phyloP scores from a whole-genome alignment of 73 alveolate species.

The Diophrys appendiculata region DNA sequence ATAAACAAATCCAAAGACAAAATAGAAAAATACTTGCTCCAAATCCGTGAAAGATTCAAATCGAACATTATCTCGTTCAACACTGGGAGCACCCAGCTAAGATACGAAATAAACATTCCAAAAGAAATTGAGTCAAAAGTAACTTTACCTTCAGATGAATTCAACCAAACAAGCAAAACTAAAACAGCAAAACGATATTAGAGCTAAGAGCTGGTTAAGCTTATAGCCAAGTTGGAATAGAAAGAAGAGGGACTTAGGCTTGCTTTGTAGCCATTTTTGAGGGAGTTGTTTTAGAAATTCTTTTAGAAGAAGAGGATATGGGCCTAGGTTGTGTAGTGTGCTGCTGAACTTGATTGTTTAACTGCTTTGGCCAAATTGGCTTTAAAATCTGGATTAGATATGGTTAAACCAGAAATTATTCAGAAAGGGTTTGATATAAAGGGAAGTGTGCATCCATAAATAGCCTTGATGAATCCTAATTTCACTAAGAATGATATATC shows the following conservation, averaged over 20 bases:
- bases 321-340: constrained; percentile 33
- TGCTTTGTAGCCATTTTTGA: constrained; percentile 51
- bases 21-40: constrained; percentile 16
- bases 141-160: constrained; percentile 9
- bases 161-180: constrained; percentile 54
- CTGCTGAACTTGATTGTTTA: constrained; percentile 52
- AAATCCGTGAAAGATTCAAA: neutral
- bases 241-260: constrained; percentile 66
- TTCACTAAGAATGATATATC: constrained; percentile 47
- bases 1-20: constrained; percentile 19
- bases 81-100: neutral
- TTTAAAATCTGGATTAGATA: constrained; percentile 78
- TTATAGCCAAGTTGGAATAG: constrained; percentile 61
- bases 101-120: constrained; percentile 20
- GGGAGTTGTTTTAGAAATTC: constrained; percentile 37
- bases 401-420: constrained; percentile 88
- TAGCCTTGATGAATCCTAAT: constrained; percentile 2
- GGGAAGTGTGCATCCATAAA: neutral
- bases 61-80: neutral
- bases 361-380: constrained; percentile 32
- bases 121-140: neutral
- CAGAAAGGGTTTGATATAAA: constrained; percentile 56
- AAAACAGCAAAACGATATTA: constrained; percentile 69
- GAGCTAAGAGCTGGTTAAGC: constrained; percentile 59
- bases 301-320: constrained; percentile 22